Evolutionary conservation across 1,139 yeast species (phyloP).

Genomic region (Yamadazyma pseudoaaseri): DNA sequence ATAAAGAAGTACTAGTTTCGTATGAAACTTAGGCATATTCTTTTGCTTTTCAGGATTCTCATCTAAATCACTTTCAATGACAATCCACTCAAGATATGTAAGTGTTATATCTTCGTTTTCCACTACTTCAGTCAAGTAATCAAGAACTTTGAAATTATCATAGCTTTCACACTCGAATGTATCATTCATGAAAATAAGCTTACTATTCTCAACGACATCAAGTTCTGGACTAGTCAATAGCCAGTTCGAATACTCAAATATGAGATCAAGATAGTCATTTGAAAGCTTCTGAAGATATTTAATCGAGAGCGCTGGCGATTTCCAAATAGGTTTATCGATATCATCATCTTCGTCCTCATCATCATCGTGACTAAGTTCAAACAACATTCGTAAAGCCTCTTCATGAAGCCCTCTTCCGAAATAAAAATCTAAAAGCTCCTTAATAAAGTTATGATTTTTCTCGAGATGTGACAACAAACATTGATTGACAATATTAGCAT

Average conservation of each 20-base stretch:
- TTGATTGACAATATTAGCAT: conserved; percentile 58
- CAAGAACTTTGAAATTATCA: conserved; percentile 53
- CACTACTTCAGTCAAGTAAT: conserved; percentile 33
- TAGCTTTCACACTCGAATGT: conserved; percentile 61
- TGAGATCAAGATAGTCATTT: conserved; percentile 48
- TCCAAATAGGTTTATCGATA: conserved; percentile 20
- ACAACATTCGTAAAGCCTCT: conserved; percentile 65
- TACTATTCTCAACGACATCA: conserved; percentile 35
- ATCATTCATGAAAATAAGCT: conserved; percentile 65
- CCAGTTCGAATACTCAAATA: conserved; percentile 61
- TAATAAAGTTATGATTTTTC: conserved; percentile 49
- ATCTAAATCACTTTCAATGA: conserved; percentile 45
- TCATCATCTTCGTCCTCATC: conserved; percentile 13
- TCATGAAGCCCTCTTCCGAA: conserved; percentile 61
- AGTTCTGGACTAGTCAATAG: conserved; percentile 36
- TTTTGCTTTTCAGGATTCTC: conserved; percentile 33
- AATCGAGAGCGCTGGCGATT: conserved; percentile 52
- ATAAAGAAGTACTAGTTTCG: conserved; percentile 58
- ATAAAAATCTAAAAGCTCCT: conserved; percentile 79
- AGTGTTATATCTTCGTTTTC: conserved; percentile 38
- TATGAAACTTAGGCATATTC: conserved; percentile 36
- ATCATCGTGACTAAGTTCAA: conserved; percentile 30
- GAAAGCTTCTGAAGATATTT: conserved; percentile 65
- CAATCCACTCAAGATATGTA: conserved; percentile 60
- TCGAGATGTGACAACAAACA: conserved; percentile 38